Evolutionary conservation across 2,329 filamentous ascomycete genomes (phyloP), one percentile per base, ranked within the genome.

Genomic region (Cordyceps cicadae): DNA sequence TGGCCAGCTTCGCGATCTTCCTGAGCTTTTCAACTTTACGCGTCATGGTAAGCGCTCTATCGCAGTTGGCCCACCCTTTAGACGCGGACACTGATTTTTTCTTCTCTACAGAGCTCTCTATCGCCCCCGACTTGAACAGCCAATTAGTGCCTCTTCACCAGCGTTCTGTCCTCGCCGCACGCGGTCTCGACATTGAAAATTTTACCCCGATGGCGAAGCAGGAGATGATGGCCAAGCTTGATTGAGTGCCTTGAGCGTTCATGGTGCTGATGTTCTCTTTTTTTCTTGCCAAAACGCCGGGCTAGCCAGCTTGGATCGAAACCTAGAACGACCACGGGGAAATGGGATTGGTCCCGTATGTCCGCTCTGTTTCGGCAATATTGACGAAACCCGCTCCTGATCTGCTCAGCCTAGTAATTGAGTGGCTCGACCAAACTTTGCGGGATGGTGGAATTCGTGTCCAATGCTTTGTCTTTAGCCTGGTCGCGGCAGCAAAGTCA

Each of bases 161-260:
- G 69, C 87, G 87, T 69, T 79, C 90, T 24, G 81, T 85, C 62
- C 82, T 99, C 63, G 84, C 84, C 64, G 82, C 87, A 53, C 87
- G 86, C 69, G 92, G 90, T 59, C 83, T 99, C 67, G 92, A 97
- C 74, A 91, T 97, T 70, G 91, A 97, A 76, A 92, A 92, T 75
- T 90, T 99, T 76, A 91, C 87, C 68, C 93, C 93, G 51, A 81
- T 99, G 79, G 80, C 88, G 70, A 96, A 92, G 81, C 88, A 94
- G 70, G 91, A 97, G 75, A 97, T 99, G 94, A 90, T 96, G 79
- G 94, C 94, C 62, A 91, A 92, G 76, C 82, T 99, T 76, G 94
- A 99, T 78, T 99, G 88, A 92, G 76, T n/a, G 43, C 29, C 9
- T 8, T 26, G 9, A 46, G 46, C 29, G 43, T 41, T 53, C 53